Conservation (phyloP, 1,139 yeast genomes). For the Diutina siamensis region DNA sequence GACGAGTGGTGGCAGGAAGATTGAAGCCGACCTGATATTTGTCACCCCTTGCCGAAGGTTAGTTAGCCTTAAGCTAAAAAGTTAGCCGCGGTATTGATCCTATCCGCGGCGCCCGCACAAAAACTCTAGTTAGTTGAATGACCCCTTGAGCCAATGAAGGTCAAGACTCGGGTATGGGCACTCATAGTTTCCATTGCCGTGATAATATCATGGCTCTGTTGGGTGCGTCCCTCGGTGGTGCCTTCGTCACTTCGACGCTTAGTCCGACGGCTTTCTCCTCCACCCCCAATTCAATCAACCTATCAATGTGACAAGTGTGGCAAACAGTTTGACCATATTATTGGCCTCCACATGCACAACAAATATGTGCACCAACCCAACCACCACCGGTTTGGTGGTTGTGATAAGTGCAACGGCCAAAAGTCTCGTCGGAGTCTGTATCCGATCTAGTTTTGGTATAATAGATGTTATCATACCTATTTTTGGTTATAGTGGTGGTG, state of each 20-base stretch:
- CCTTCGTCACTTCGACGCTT: neutral
- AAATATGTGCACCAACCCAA: neutral
- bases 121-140: neutral
- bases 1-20: constrained; percentile 32
- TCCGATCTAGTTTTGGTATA: too few relatives aligned
- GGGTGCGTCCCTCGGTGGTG: neutral
- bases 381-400: constrained; percentile 1
- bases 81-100: too few relatives aligned
- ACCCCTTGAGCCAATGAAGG: neutral
- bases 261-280: neutral
- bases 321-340: neutral
- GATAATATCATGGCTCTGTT: neutral
- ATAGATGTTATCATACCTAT: too few relatives aligned
- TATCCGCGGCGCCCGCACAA: too few relatives aligned
- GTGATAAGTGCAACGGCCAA: neutral
- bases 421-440: neutral
- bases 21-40: constrained; percentile 24
- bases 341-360: neutral
- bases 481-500: too few relatives aligned
- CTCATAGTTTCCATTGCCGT: neutral
- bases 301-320: neutral
- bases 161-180: neutral
- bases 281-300: neutral
- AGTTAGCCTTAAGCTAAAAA: too few relatives aligned
- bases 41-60: neutral